Conservation (phyloP, 2,329 filamentous ascomycete species). For the Colletotrichum lindemuthianum region DNA sequence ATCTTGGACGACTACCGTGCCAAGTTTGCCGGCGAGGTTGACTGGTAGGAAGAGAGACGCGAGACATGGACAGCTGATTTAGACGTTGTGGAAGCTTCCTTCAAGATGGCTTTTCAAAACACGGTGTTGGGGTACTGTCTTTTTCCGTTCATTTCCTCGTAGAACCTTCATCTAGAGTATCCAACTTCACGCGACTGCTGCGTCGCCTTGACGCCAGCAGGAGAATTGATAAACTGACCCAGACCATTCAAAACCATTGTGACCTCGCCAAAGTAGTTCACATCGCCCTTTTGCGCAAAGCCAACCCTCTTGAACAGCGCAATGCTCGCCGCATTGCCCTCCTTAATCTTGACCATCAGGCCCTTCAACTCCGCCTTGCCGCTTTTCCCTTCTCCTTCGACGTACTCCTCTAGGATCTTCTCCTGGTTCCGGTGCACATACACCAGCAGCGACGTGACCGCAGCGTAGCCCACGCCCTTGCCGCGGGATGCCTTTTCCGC, state of each 20-base stretch:
- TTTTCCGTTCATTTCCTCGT: background rate
- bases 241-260: slow-evolving; percentile 55
- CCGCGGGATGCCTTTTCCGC: slow-evolving; percentile 67
- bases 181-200: slow-evolving; percentile 24
- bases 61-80: no score
- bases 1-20: slow-evolving; percentile 68
- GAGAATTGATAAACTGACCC: slow-evolving; percentile 21
- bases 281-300: slow-evolving; percentile 60
- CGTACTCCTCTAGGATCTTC: slow-evolving; percentile 62
- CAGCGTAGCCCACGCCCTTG: slow-evolving; percentile 71
- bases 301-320: slow-evolving; percentile 62
- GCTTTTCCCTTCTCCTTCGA: slow-evolving; percentile 36
- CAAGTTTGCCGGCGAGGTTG: slow-evolving; percentile 46
- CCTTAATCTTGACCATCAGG: slow-evolving; percentile 69
- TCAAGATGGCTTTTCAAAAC: no score
- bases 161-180: slow-evolving; percentile 19
- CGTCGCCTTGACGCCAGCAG: slow-evolving; percentile 9
- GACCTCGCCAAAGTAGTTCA: slow-evolving; percentile 71
- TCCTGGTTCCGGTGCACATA: slow-evolving; percentile 69
- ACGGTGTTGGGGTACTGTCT: no score
- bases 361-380: slow-evolving; percentile 49
- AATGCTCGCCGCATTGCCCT: slow-evolving; percentile 62
- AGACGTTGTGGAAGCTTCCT: no score
- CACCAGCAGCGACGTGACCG: slow-evolving; percentile 73
- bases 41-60: background rate